Evolutionary conservation across 768 basidiomycete species (phyloP).

Genomic region (Lactarius deliciosus): DNA sequence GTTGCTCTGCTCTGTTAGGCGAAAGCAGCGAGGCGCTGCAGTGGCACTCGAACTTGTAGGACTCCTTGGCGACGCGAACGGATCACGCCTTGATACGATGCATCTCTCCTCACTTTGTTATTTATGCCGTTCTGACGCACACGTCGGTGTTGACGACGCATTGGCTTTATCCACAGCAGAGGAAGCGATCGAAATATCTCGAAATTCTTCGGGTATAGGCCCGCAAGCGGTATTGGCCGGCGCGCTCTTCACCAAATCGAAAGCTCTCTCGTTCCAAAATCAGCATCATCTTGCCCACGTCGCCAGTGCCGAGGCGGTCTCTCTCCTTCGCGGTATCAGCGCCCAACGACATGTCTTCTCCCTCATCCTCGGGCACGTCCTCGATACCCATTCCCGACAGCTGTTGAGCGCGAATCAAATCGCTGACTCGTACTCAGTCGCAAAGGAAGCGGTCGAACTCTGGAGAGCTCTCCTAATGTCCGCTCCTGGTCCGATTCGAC

Average conservation of each 20-base stretch:
- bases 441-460: conserved; percentile 15
- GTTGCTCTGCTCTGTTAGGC: conserved; percentile 12
- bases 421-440: conserved; percentile 1
- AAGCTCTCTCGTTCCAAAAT: conserved; percentile 12
- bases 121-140: conserved; percentile 3
- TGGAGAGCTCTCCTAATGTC: conserved; percentile 11
- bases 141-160: conserved; percentile 1
- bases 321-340: conserved; percentile 8
- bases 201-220: background rate
- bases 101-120: conserved; percentile 10
- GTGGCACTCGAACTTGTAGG: conserved; percentile 13
- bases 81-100: background rate
- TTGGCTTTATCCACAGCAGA: conserved; percentile 4
- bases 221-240: conserved; percentile 1
- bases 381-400: conserved; percentile 11
- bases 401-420: conserved; percentile 14
- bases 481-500: background rate
- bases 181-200: conserved; percentile 6
- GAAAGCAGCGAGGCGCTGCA: conserved; percentile 4
- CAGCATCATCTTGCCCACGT: conserved; percentile 3
- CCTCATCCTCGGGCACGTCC: conserved; percentile 20
- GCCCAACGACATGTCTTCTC: background rate
- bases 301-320: conserved; percentile 7
- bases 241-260: conserved; percentile 19
- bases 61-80: conserved; percentile 1